Evolutionary conservation across 208 protist species (phyloP), one percentile per base, ranked within the genome.

Genomic region (Angomonas ambiguus): DNA sequence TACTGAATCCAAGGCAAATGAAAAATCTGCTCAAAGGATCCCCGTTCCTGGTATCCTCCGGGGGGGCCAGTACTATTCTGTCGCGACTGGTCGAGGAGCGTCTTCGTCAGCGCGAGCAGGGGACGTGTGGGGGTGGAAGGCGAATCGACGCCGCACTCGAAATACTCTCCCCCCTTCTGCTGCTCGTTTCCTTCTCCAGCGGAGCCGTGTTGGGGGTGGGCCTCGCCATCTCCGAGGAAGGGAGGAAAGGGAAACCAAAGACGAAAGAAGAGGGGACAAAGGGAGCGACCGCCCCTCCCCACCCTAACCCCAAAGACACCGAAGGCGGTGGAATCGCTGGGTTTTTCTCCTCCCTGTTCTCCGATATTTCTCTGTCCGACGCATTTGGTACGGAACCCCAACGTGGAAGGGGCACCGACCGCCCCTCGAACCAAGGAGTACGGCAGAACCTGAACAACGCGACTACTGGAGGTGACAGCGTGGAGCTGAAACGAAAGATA

Each of bases 271-370:
- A 45, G 8, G 16, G 38, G n/a, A n/a, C n/a, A n/a, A n/a, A n/a
- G n/a, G n/a, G n/a, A n/a, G n/a, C n/a, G n/a, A n/a, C n/a, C n/a
- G n/a, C n/a, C n/a, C n/a, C n/a, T n/a, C n/a, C n/a, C n/a, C n/a
- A n/a, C n/a, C n/a, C n/a, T 16, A 45, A 45, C 16, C 11, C 8
- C 38, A 56, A 56, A 28, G 25, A 56, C 27, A 56, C 16, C 27
- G 25, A 56, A 5, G 49, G n/a, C n/a, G 25, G 18, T 45, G 38
- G 8, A 16, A 45, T 61, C n/a, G 25, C 56, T 6, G 25, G 25
- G 16, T 24, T 32, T 18, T 61, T 61, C 25, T 61, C 56, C 25
- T 61, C 56, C 56, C 28, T 61, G 8, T 34, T 61, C n/a, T n/a
- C 13, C 6, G 56, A 24, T 32, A 13, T n/a, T n/a, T n/a, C n/a